Evolutionary conservation across 805 yeast species (phyloP), one percentile per base, ranked within the genome.

Genomic region (Ogataea pilisensis): DNA sequence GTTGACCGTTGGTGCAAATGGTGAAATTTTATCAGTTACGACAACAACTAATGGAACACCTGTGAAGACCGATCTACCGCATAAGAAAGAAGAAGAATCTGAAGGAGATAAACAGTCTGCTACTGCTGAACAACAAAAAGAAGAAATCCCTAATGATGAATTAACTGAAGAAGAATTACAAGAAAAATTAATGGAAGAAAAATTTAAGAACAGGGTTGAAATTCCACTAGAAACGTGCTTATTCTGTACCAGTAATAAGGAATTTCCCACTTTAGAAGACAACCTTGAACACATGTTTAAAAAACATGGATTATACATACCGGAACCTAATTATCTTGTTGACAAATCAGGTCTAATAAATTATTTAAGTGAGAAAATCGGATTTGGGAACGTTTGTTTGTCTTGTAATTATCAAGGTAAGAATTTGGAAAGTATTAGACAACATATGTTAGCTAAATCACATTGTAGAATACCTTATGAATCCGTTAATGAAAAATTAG

Each of bases 401-500:
- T 75, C 78, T 39, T 93, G 99, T 61, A 70, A 71, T 25, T 93
- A 81, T 58, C 84, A 85, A 61, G 98, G 98, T n/a, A 75, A 77
- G 46, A 78, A 80, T 39, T 58, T 91, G 24, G 95, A 86, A 55
- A 85, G 95, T 45, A 89, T 86, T 9, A 80, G 96, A 51, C 93
- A 87, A 32, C 99, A 93, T 62, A 82, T 88, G 85, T 53, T 71
- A 4, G 74, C 84, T 8, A 93, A 93, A 63, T 79, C 88, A 43
- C 99, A 93, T 62, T 84, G 91, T 67, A 76, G 79, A 56, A 73
- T 93, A 45, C 97, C 98, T 1, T 93, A 85, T 63, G 98, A 93
- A 54, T 64, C 78, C 0, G 82, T 78, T 39, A 82, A 82, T 42
- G 95, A 93, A 55, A 80, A 80, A 55, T 73, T 80, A 35, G 84